phyloP scores from a whole-genome alignment of 768 basidiomycete species.

The Lyophyllum shimeji region DNA sequence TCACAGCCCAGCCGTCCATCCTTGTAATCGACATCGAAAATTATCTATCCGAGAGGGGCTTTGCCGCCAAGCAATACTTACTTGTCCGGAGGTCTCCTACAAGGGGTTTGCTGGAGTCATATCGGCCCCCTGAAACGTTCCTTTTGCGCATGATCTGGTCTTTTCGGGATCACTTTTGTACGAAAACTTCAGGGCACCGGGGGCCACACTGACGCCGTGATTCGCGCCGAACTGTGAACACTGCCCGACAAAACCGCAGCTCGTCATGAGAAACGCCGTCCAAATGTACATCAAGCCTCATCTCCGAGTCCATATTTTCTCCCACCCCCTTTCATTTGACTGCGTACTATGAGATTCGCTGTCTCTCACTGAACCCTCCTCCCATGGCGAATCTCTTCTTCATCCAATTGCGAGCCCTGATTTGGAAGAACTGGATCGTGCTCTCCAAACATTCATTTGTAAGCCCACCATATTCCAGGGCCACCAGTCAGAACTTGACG shows the following conservation, averaged over 20 bases:
- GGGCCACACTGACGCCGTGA: too few species aligned
- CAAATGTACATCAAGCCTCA: not conserved
- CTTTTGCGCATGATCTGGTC: not conserved
- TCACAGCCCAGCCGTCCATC: too few species aligned
- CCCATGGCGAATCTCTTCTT: conserved; percentile 46
- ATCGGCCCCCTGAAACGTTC: not conserved
- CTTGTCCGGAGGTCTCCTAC: too few species aligned
- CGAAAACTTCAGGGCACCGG: not conserved
- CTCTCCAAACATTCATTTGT: conserved; percentile 66
- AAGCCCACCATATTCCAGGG: conserved; percentile 23
- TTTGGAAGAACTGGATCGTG: conserved; percentile 77
- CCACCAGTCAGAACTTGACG: not conserved
- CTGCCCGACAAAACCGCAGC: not conserved
- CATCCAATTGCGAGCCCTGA: conserved; percentile 58
- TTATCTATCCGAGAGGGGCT: too few species aligned
- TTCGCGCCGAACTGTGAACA: too few species aligned
- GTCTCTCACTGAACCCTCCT: not conserved
- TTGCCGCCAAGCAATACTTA: too few species aligned
- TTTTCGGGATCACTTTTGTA: not conserved
- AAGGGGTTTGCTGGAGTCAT: not conserved
- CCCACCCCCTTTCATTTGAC: not conserved
- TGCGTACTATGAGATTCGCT: not conserved
- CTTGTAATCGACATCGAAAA: too few species aligned
- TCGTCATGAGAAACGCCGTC: not conserved
- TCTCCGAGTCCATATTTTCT: not conserved